phyloP scores from a whole-genome alignment of 1,284 basidiomycete species.

The Apiotrichum brassicae region DNA sequence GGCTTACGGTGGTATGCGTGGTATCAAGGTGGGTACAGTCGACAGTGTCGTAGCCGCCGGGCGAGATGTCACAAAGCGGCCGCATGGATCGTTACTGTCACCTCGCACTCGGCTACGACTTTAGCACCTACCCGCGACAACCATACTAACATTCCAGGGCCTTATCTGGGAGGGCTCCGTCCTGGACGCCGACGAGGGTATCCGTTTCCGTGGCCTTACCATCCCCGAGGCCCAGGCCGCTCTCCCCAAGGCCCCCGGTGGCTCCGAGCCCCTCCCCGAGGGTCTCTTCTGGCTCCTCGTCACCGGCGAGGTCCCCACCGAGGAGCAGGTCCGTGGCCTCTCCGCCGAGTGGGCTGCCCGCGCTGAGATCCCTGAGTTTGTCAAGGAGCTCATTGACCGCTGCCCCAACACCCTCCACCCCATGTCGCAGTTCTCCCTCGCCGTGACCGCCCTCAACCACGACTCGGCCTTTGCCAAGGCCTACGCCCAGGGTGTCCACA shows the following conservation, averaged over 20 bases:
- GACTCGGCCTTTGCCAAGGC: constrained; percentile 95
- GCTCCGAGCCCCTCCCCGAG: constrained; percentile 85
- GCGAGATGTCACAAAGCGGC: no score
- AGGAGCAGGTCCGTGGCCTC: constrained; percentile 75
- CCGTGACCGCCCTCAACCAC: constrained; percentile 89
- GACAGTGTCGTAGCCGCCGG: no score
- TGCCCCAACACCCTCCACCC: constrained; percentile 91
- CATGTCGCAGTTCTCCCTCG: constrained; percentile 93
- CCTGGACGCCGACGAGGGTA: constrained; percentile 90
- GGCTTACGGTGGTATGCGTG: constrained; percentile 84
- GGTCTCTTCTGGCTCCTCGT: constrained; percentile 92
- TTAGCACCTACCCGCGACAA: no score
- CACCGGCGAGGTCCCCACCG: constrained; percentile 85
- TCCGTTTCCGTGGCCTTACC: constrained; percentile 89
- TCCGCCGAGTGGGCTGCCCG: constrained; percentile 90
- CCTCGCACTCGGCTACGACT: no score
- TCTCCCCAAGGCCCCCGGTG: constrained; percentile 82
- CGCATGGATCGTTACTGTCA: no score
- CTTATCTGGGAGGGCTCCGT: constrained; percentile 94
- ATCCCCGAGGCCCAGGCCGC: constrained; percentile 81
- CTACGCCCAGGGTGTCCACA: constrained; percentile 85
- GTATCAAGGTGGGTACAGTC: constrained; percentile 50
- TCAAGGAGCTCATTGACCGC: constrained; percentile 87
- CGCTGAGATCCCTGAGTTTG: constrained; percentile 78
- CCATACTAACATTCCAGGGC: no score